Percentiles rank a stretch among this genome's conserved stretches.
These are phyloP conservation scores for Ephemerocybe angulata DNA, from an alignment of 768 basidiomycete species.

Conservation along the genomic window DNA sequence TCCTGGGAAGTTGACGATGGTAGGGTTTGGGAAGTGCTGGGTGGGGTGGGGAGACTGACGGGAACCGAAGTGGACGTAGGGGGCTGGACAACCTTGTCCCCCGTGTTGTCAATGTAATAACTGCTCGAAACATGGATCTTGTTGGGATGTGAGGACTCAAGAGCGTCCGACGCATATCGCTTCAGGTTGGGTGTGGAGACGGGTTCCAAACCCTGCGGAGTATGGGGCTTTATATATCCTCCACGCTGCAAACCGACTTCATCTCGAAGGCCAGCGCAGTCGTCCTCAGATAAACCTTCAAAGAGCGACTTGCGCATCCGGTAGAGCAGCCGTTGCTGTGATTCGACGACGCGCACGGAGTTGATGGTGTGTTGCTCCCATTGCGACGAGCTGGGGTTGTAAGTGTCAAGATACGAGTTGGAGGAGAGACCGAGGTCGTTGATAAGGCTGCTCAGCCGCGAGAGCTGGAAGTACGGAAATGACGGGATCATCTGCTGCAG, in stretches of 20 bases:
- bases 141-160: constrained; percentile 10
- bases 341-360: constrained; percentile 55
- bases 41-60: constrained; percentile 11
- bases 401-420: constrained; percentile 59
- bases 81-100: background rate
- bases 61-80: background rate
- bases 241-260: constrained; percentile 48
- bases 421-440: constrained; percentile 50
- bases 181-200: constrained; percentile 15
- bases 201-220: background rate
- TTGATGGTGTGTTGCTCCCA: constrained; percentile 68
- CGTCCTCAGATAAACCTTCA: constrained; percentile 51
- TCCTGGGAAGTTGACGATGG: constrained; percentile 7
- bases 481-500: constrained; percentile 55
- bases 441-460: constrained; percentile 48
- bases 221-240: background rate
- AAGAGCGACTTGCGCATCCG: constrained; percentile 56
- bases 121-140: constrained; percentile 30
- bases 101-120: constrained; percentile 28
- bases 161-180: constrained; percentile 19
- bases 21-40: constrained; percentile 9
- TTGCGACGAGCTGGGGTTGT: constrained; percentile 46
- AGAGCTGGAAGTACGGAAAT: constrained; percentile 63
- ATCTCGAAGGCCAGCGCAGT: constrained; percentile 53
- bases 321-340: constrained; percentile 61